Conservation (phyloP, 805 yeast genomes). For the Monosporozyma yasuniensis region DNA sequence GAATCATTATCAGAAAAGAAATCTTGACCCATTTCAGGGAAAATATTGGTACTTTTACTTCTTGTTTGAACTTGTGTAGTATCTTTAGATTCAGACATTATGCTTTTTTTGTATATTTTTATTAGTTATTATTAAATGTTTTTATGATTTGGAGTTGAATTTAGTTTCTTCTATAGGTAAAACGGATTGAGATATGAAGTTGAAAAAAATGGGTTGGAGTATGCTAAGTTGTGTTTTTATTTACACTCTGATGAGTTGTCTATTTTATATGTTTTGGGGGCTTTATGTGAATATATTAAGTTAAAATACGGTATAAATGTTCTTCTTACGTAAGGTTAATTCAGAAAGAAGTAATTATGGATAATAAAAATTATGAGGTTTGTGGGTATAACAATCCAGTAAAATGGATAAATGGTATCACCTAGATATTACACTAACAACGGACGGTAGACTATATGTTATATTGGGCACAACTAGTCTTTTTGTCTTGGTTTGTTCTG, state of each 20-base stretch:
- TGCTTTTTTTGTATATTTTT: neutral
- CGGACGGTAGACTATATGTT: neutral
- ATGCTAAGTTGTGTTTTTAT: neutral
- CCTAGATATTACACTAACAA: neutral
- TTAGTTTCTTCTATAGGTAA: neutral
- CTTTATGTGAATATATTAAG: neutral
- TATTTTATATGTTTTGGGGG: neutral
- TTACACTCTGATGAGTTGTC: no score
- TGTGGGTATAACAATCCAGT: neutral
- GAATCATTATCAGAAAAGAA: slow-evolving; percentile 28
- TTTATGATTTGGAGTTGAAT: neutral
- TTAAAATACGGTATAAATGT: neutral
- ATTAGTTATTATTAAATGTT: neutral
- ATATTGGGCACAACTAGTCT: neutral
- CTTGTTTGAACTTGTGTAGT: slow-evolving; percentile 8
- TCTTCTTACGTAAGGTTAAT: neutral
- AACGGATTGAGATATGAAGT: neutral
- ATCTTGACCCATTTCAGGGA: slow-evolving; percentile 18
- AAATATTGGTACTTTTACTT: slow-evolving; percentile 16
- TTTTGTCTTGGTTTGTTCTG: neutral
- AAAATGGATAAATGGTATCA: neutral
- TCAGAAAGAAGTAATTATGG: no score
- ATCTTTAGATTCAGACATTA: neutral
- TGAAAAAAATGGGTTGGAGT: neutral
- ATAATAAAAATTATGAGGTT: neutral